Evolutionary conservation across 2,329 filamentous ascomycete species (phyloP).

Genomic region (Ceratocystis cubensis): DNA sequence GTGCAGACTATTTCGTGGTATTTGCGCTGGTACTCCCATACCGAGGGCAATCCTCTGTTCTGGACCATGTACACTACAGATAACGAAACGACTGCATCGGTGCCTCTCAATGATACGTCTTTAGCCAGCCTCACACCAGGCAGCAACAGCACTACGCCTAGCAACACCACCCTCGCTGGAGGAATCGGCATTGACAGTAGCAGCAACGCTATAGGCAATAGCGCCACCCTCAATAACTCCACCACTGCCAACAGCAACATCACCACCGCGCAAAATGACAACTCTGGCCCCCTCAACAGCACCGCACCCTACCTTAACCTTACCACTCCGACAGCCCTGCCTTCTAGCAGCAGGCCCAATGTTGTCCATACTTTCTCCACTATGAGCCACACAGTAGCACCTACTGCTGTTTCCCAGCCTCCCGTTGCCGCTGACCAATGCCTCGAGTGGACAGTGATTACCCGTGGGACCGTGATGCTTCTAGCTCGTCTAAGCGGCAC

Average conservation of each 20-base stretch:
- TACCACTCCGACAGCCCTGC: neutral
- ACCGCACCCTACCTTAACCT: slow-evolving; percentile 10
- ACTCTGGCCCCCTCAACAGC: neutral
- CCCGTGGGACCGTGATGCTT: slow-evolving; percentile 19
- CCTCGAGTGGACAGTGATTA: slow-evolving; percentile 20
- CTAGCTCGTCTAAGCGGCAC: slow-evolving; percentile 14
- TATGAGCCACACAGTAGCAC: neutral
- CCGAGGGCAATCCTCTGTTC: slow-evolving; percentile 17
- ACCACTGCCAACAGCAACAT: neutral
- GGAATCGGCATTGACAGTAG: neutral
- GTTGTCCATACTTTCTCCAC: neutral
- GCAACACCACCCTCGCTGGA: neutral
- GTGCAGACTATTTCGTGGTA: slow-evolving; percentile 20
- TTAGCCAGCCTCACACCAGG: neutral
- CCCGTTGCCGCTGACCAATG: slow-evolving; percentile 12
- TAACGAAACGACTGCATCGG: slow-evolving; percentile 17
- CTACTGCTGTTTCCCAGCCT: neutral
- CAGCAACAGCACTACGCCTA: neutral
- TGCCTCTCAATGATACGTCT: slow-evolving; percentile 14
- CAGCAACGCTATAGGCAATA: neutral
- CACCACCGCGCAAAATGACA: slow-evolving; percentile 1
- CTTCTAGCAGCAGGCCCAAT: neutral
- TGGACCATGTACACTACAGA: slow-evolving; percentile 20
- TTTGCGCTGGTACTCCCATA: slow-evolving; percentile 20
- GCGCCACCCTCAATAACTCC: neutral